Base-by-base conservation (phyloP, 2,329 filamentous ascomycete genomes). In the Aspergillus glaucus region DNA sequence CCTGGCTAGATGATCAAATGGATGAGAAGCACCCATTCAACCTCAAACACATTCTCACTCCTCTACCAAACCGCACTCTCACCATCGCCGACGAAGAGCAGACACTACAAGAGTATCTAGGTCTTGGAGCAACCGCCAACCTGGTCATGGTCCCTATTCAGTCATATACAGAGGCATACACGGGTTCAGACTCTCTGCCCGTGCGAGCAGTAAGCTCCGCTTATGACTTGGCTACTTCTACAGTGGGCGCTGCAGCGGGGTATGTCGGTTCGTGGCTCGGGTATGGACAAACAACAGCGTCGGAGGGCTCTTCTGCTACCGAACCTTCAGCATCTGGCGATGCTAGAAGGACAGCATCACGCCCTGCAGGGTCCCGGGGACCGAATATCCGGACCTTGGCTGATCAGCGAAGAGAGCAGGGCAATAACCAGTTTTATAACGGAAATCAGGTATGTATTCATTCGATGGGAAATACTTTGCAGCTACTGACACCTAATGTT, bases 31-130 rank as follows among this genome's bases (percentile, higher is more conserved):
- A 75, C 10, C 87, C 89, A 0, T 97, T 90, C 67, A 86, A 79
- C 10, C 91, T 97, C 71, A 89, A 90, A 62, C 82, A 94, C 43
- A 84, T 96, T 32, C 76, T 94, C 2, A 84, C 87, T 0, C 91
- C 91, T 0, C 72, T 82, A 17, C 88, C 89, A 1, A 93, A 85
- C 64, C 82, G 81, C 54, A 81, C 79, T 8, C 83, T 97, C 50
- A 84, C 86, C 30, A 79, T 84, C 4, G 77, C 80, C 0, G 90
- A 96, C 54, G 92, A 96, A 67, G 77, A 75, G 32, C 75, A 84
- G 55, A 76, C 78, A 0, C 37, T 40, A 4, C 75, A 96, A 0
- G 71, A 76, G 12, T 83, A 87, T 4, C 76, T 95, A 6, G 87
- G 84, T 1, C 75, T 95, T 0, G 78, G 82, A 0, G 90, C 91